Conservation (phyloP, 2,329 filamentous ascomycete genomes). For the Bimuria novae-zelandiae region DNA sequence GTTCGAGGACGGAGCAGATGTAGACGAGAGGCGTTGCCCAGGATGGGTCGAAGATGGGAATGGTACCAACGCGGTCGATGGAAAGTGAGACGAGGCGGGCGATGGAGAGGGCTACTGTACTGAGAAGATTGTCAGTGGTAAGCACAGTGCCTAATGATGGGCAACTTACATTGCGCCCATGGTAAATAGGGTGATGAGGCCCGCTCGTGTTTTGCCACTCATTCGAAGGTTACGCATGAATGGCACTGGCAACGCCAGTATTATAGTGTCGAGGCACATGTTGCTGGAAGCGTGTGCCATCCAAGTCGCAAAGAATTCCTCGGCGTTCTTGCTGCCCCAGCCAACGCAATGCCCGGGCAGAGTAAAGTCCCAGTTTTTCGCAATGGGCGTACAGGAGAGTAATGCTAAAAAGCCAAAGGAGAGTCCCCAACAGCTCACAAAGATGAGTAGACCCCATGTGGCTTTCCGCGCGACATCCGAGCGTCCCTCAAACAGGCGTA, state of each 20-base stretch:
- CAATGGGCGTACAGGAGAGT: constrained; percentile 37
- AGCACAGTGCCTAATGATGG: not conserved
- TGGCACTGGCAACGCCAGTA: constrained; percentile 36
- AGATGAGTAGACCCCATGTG: constrained; percentile 25
- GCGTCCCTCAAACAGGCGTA: constrained; percentile 39
- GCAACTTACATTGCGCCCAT: constrained; percentile 41
- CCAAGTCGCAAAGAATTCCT: constrained; percentile 35
- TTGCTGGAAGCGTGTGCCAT: constrained; percentile 38
- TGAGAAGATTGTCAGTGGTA: constrained; percentile 16
- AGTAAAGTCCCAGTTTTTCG: constrained; percentile 35
- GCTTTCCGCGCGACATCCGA: constrained; percentile 24
- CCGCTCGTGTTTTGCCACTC: constrained; percentile 33
- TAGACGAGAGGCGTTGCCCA: constrained; percentile 36
- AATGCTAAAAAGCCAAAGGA: constrained; percentile 35
- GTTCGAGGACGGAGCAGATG: constrained; percentile 43
- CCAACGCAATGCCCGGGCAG: constrained; percentile 35
- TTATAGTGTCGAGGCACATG: constrained; percentile 39
- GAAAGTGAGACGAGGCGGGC: constrained; percentile 37
- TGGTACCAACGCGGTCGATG: constrained; percentile 36
- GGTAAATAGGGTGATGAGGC: constrained; percentile 36
- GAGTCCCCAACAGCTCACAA: constrained; percentile 37
- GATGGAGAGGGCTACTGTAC: constrained; percentile 33
- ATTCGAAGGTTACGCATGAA: constrained; percentile 39
- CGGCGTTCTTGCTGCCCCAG: constrained; percentile 40
- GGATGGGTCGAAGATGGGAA: constrained; percentile 37